A percentile compares a stretch with the other conserved stretches of the same genome.
Evolutionary conservation across 2,329 filamentous ascomycete species (phyloP).

Genomic region (Nannizzia gypsea): DNA sequence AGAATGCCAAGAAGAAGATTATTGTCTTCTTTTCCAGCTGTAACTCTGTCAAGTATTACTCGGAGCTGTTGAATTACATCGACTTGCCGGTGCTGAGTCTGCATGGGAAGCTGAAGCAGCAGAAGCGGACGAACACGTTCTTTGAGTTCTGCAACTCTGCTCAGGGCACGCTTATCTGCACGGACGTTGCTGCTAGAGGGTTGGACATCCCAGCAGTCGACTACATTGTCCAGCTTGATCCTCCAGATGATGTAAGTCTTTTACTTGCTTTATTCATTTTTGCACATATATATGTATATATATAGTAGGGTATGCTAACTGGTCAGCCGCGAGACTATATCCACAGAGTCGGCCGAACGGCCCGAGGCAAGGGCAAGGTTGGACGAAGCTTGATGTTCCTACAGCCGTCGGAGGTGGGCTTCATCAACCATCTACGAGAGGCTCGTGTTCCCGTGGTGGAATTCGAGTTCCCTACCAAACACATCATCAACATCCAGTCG

Average conservation of each 20-base stretch:
- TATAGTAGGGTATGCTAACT: neutral
- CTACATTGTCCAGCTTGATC: slow-evolving; percentile 94
- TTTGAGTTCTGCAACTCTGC: slow-evolving; percentile 88
- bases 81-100: slow-evolving; percentile 79
- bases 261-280: neutral
- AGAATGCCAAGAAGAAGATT: slow-evolving; percentile 88
- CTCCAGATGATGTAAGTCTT: slow-evolving; percentile 56
- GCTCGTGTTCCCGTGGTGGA: slow-evolving; percentile 88
- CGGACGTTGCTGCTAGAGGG: slow-evolving; percentile 88
- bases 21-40: slow-evolving; percentile 94
- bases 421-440: slow-evolving; percentile 80
- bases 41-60: slow-evolving; percentile 90
- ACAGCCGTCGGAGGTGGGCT: slow-evolving; percentile 82
- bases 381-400: slow-evolving; percentile 88
- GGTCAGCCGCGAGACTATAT: slow-evolving; percentile 65
- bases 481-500: slow-evolving; percentile 79
- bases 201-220: slow-evolving; percentile 93
- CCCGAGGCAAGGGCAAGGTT: slow-evolving; percentile 68
- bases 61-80: slow-evolving; percentile 93
- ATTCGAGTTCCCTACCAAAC: slow-evolving; percentile 86
- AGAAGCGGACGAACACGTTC: slow-evolving; percentile 97
- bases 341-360: slow-evolving; percentile 90
- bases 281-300: neutral
- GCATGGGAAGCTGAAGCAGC: slow-evolving; percentile 95
- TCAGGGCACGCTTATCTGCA: slow-evolving; percentile 83